These are phyloP conservation scores for Lactarius trivialis DNA, from an alignment of 768 basidiomycete species.

Conservation along the genomic window DNA sequence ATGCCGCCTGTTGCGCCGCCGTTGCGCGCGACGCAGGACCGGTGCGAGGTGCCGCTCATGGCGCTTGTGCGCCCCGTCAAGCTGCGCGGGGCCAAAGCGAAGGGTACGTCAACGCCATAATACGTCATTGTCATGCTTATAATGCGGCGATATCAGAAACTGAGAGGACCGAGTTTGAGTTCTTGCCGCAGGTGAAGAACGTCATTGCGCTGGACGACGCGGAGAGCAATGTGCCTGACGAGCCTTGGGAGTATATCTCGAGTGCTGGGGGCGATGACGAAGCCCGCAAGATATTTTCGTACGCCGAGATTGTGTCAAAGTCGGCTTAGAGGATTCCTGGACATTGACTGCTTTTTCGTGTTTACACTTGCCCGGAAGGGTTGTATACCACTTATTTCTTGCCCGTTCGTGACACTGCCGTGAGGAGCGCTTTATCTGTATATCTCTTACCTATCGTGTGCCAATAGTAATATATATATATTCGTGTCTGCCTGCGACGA, in stretches of 20 bases:
- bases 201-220: conserved; percentile 55
- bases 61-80: conserved; percentile 26
- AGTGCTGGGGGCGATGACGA: conserved; percentile 36
- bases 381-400: conserved; percentile 12
- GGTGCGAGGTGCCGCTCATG: conserved; percentile 25
- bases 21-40: conserved; percentile 11
- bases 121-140: too few relatives aligned
- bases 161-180: conserved; percentile 49
- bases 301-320: conserved; percentile 35
- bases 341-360: neutral
- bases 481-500: neutral
- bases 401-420: neutral
- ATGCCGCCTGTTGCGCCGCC: neutral
- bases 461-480: conserved; percentile 6
- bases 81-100: conserved; percentile 27
- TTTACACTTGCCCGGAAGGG: conserved; percentile 5
- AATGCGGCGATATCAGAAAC: too few relatives aligned
- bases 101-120: too few relatives aligned
- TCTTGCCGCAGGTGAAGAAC: conserved; percentile 45
- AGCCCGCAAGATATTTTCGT: conserved; percentile 31
- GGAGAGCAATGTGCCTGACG: conserved; percentile 39
- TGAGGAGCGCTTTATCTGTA: conserved; percentile 6
- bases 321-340: conserved; percentile 21
- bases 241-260: conserved; percentile 54
- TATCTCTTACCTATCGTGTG: conserved; percentile 12